Conservation (phyloP, 2,329 filamentous ascomycete genomes). For the Penicillium palitans region DNA sequence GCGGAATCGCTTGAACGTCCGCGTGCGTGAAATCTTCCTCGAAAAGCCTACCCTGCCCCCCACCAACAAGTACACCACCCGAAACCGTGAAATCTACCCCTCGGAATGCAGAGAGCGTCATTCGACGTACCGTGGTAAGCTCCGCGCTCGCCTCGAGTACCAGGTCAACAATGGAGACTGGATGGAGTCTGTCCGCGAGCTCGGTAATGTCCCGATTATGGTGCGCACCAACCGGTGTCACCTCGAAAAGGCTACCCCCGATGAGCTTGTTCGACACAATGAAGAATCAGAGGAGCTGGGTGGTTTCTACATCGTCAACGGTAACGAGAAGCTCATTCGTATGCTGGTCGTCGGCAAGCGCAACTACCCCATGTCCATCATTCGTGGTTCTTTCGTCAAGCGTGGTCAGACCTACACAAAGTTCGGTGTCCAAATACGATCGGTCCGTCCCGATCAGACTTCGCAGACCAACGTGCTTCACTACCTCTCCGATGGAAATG, state of each 20-base stretch:
- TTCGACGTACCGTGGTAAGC: conserved; percentile 82
- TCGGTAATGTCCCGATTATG: conserved; percentile 92
- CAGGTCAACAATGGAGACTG: conserved; percentile 83
- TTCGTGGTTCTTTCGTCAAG: conserved; percentile 83
- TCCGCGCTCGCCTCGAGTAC: conserved; percentile 81
- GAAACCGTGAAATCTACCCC: conserved; percentile 81
- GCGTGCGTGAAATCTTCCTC: conserved; percentile 77
- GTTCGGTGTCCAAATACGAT: conserved; percentile 87
- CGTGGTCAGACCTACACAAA: conserved; percentile 85
- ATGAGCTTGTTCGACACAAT: conserved; percentile 77
- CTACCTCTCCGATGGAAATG: conserved; percentile 92
- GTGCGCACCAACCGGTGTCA: conserved; percentile 91
- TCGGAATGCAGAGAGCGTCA: conserved; percentile 94
- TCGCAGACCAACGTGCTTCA: conserved; percentile 97
- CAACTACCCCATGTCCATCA: conserved; percentile 94
- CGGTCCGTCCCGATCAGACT: conserved; percentile 93
- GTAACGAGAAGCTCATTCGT: conserved; percentile 94
- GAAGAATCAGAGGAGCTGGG: conserved; percentile 96
- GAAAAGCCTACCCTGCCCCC: conserved; percentile 78
- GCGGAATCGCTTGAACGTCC: conserved; percentile 74
- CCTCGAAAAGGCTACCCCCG: conserved; percentile 79
- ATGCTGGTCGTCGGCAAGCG: conserved; percentile 85
- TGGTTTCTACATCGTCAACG: conserved; percentile 96
- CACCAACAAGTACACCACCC: conserved; percentile 76
- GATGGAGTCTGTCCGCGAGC: conserved; percentile 76